phyloP scores from a whole-genome alignment of 2,329 filamentous ascomycete species.

The Bisporella sp. region DNA sequence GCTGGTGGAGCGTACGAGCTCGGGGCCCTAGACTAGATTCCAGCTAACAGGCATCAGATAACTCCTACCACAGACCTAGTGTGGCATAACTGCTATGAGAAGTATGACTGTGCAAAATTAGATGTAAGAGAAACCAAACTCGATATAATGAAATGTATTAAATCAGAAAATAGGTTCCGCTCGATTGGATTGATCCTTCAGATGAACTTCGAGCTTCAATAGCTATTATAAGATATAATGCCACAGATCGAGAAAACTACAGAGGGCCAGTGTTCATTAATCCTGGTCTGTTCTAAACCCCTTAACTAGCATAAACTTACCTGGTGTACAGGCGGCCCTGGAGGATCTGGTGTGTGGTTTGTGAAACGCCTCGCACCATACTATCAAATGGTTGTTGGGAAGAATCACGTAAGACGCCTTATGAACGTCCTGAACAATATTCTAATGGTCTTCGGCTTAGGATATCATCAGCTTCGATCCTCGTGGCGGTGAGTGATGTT shows the following conservation, averaged over 20 bases:
- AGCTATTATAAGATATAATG: not conserved
- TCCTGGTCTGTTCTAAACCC: constrained; percentile 22
- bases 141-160: too few relatives aligned
- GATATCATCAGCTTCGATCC: constrained; percentile 47
- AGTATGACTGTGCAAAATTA: too few relatives aligned
- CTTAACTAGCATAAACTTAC: too few relatives aligned
- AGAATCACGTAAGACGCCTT: not conserved
- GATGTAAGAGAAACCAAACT: too few relatives aligned
- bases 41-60: too few relatives aligned
- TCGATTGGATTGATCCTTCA: too few relatives aligned
- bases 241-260: not conserved
- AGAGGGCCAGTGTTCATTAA: constrained; percentile 35
- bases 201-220: not conserved
- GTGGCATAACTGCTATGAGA: too few relatives aligned
- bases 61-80: too few relatives aligned
- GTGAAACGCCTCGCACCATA: constrained; percentile 3
- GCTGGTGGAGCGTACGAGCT: too few relatives aligned
- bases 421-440: not conserved
- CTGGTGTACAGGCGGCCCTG: constrained; percentile 30
- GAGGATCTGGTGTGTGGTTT: constrained; percentile 34
- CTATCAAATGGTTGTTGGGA: not conserved
- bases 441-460: not conserved
- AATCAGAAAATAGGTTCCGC: too few relatives aligned
- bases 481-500: constrained; percentile 31
- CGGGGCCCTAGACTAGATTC: too few relatives aligned